Evolutionary conservation across 208 protist genomes (phyloP).

Genomic region (Tritrichomonas musculus): DNA sequence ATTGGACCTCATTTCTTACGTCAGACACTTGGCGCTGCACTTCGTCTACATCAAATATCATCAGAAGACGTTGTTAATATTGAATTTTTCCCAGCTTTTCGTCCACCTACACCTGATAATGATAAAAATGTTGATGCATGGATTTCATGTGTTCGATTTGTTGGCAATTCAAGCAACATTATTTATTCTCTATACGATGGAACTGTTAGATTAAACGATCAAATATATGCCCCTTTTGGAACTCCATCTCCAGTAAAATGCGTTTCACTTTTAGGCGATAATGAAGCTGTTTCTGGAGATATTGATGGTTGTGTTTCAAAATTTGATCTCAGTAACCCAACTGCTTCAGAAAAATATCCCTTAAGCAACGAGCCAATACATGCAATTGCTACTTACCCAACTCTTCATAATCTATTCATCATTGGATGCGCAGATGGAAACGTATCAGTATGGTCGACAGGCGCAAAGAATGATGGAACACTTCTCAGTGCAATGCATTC

Average conservation of each 20-base stretch:
- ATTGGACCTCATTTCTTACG: neutral
- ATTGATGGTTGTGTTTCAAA: neutral
- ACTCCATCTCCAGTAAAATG: neutral
- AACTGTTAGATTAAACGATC: neutral
- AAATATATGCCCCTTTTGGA: neutral
- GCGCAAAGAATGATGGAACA: no score
- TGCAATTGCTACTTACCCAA: neutral
- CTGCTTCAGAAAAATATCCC: neutral
- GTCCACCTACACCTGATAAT: neutral
- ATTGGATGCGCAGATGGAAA: neutral
- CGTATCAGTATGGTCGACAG: neutral
- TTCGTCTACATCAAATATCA: neutral
- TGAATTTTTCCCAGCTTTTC: constrained; percentile 29
- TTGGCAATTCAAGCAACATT: neutral
- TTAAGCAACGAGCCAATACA: neutral
- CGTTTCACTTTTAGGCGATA: neutral
- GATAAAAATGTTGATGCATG: neutral
- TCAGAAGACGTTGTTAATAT: neutral
- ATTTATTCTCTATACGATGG: neutral
- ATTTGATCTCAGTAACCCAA: neutral
- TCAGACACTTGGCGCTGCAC: neutral
- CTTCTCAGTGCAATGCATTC: neutral
- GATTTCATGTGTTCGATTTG: neutral
- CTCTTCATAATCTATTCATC: neutral
- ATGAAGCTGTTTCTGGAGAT: neutral